Conservation (phyloP, 2,329 filamentous ascomycete genomes). For the Apiospora phragmitis region DNA sequence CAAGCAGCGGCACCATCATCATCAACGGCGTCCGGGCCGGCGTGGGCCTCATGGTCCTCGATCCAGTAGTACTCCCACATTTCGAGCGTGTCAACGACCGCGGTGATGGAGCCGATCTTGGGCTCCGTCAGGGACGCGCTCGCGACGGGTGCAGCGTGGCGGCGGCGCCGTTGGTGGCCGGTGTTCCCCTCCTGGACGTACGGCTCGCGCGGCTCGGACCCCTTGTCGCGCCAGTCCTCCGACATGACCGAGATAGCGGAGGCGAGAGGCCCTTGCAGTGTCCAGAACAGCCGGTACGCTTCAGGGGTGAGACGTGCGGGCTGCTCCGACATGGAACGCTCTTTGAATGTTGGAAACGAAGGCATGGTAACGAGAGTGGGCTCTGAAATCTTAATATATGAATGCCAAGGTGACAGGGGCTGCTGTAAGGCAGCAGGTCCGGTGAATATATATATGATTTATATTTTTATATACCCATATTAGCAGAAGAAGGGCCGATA, state of each 20-base stretch:
- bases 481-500: not conserved
- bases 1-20: too few species aligned
- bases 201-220: not conserved
- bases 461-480: too few species aligned
- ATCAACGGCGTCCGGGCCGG: too few species aligned
- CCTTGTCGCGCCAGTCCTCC: not conserved
- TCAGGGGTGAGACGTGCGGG: not conserved
- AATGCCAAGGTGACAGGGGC: too few species aligned
- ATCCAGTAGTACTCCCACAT: not conserved
- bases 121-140: not conserved
- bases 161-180: not conserved
- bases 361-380: not conserved
- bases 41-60: not conserved
- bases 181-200: not conserved
- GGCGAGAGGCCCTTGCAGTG: not conserved
- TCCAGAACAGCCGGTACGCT: not conserved
- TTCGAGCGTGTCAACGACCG: not conserved
- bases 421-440: too few species aligned
- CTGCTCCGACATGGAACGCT: not conserved
- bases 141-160: not conserved
- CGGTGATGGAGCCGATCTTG: slow-evolving; percentile 8
- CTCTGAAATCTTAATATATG: too few species aligned
- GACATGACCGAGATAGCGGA: not conserved
- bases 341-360: not conserved
- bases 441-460: too few species aligned